Base-by-base conservation (phyloP, 345 rosid genomes). In the Excoecaria cochinchinensis region DNA sequence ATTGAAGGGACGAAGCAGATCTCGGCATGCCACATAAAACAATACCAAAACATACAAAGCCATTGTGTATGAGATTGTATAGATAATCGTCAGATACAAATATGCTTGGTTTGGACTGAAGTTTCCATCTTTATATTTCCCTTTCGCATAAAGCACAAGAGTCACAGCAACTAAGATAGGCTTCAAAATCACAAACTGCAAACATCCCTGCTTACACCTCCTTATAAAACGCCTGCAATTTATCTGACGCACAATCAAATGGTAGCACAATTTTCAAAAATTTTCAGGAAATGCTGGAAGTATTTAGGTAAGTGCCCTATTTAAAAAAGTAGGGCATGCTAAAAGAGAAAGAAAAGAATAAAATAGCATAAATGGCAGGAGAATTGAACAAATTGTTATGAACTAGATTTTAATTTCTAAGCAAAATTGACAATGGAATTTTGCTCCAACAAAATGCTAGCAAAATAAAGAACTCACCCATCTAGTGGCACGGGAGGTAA, bases 201-300 rank as follows among this genome's bases (percentile, higher is more conserved):
- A 75, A 81, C 99, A 93, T 47, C 99, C 99, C 83, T 96, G 99
- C 87, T 96, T 96, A 85, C 99, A 93, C 73, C 95, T 90, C 74
- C 98, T 90, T 64, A 93, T 96, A 81, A 96, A 96, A 63, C 97
- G 93, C 86, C 99, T 96, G 80, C 71, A 79, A 25, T 59, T 61
- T 51, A 52, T n/a, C 19, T 15, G 53, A 40, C 21, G 48, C 59
- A 57, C 72, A 58, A 68, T 48, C 38, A 76, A 74, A 68, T 16
- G 47, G 22, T 36, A 36, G 6, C 12, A 3, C 46, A 48, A 68
- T 22, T 50, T 68, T 69, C 46, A 69, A 31, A 2, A 36, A 69
- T 25, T 6, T 4, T 22, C 52, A 51, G 14, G 6, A 69, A 31
- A 8, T 17, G 21, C 19, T 17, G 11, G 0, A 31, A 7, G 0